phyloP scores from a whole-genome alignment of 257 asterid species.

The Haberlea rhodopensis region DNA sequence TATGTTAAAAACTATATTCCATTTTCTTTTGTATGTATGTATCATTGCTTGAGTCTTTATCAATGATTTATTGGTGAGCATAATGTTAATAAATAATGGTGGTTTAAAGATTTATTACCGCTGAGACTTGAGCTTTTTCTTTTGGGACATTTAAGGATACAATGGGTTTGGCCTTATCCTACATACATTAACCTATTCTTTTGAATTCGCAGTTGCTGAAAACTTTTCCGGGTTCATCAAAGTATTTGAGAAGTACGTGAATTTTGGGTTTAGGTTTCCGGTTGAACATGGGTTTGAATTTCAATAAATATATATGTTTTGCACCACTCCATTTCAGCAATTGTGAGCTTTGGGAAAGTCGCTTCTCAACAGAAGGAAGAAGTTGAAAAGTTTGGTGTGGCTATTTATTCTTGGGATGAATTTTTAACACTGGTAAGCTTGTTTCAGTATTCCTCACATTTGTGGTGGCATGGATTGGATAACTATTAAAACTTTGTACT shows the following conservation, averaged over 20 bases:
- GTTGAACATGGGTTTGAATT: conserved; percentile 17
- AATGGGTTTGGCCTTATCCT: conserved; percentile 4
- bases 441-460: conserved; percentile 22
- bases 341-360: conserved; percentile 82
- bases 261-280: conserved; percentile 19
- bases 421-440: conserved; percentile 67
- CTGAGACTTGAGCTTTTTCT: conserved; percentile 9
- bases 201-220: too few species aligned
- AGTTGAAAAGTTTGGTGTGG: conserved; percentile 52
- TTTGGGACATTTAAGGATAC: conserved; percentile 20
- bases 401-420: conserved; percentile 77
- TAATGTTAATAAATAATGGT: conserved; percentile 3
- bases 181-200: conserved; percentile 30
- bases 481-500: background rate
- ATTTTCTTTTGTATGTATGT: conserved; percentile 21
- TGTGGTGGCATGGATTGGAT: conserved; percentile 11
- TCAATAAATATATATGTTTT: conserved; percentile 20
- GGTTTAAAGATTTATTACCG: background rate
- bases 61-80: background rate
- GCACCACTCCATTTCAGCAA: conserved; percentile 49
- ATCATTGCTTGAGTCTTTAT: background rate
- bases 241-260: conserved; percentile 73
- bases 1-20: conserved; percentile 4
- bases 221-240: too few species aligned
- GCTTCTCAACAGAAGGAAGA: conserved; percentile 71